Evolutionary conservation across 495 filamentous ascomycete species (phyloP).

Genomic region (Penicillium bialowiezense): DNA sequence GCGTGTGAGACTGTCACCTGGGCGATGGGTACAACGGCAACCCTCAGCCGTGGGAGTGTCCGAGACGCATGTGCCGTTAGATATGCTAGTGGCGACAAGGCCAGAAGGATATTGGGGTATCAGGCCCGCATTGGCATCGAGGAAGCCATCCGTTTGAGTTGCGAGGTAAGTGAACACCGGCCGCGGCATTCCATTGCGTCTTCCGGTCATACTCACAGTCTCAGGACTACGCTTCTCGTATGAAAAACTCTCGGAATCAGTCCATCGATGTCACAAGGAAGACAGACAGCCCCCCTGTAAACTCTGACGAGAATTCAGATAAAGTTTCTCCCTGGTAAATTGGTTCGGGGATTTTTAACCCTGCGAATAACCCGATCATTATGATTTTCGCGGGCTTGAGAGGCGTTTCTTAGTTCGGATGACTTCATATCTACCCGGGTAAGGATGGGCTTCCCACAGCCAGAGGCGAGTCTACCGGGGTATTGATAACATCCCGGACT

Average conservation of each 20-base stretch:
- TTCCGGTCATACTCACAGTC: slow-evolving; percentile 16
- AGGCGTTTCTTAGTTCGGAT: slow-evolving; percentile 10
- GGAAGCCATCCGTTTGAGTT: slow-evolving; percentile 52
- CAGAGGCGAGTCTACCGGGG: not conserved
- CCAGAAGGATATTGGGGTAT: slow-evolving; percentile 55
- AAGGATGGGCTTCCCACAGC: not conserved
- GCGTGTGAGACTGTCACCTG: slow-evolving; percentile 51
- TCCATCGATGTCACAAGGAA: not conserved
- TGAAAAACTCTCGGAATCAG: not conserved
- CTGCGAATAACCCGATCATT: slow-evolving; percentile 10
- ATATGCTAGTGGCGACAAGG: slow-evolving; percentile 58
- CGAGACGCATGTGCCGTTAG: slow-evolving; percentile 51
- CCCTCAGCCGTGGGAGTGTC: slow-evolving; percentile 55
- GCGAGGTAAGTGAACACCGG: slow-evolving; percentile 36
- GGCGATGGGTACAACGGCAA: slow-evolving; percentile 45
- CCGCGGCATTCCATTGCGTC: not conserved
- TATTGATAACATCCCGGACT: not conserved
- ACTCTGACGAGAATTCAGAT: slow-evolving; percentile 7
- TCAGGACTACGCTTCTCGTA: too few species aligned
- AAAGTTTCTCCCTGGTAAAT: slow-evolving; percentile 8
- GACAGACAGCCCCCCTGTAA: not conserved
- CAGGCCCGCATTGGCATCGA: slow-evolving; percentile 53
- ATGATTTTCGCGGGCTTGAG: slow-evolving; percentile 10
- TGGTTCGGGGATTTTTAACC: slow-evolving; percentile 8
- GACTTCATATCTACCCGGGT: not conserved